phyloP scores from a whole-genome alignment of 768 basidiomycete species.

The Asterophora parasitica region DNA sequence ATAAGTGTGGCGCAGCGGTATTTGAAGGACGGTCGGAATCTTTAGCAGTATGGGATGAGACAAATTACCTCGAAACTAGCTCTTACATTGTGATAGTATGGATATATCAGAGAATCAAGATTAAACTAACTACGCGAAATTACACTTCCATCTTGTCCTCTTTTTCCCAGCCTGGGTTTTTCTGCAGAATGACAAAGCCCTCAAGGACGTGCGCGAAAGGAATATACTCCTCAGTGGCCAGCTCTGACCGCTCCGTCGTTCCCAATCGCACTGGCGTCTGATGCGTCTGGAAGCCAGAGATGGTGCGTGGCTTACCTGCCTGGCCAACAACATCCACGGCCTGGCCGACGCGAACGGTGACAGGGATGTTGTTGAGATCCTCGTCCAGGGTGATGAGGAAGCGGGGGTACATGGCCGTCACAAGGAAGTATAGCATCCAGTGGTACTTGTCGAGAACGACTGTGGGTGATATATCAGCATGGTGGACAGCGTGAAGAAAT shows the following conservation, averaged over 20 bases:
- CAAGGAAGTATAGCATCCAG: slow-evolving; percentile 98
- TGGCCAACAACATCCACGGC: slow-evolving; percentile 97
- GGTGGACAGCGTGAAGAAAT: neutral
- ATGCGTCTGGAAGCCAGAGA: slow-evolving; percentile 98
- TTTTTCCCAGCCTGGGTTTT: slow-evolving; percentile 87
- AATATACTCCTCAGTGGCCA: slow-evolving; percentile 96
- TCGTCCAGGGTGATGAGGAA: slow-evolving; percentile 98
- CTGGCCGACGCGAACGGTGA: slow-evolving; percentile 94
- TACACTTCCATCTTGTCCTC: slow-evolving; percentile 84
- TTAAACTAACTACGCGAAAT: slow-evolving; percentile 12
- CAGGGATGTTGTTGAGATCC: slow-evolving; percentile 76
- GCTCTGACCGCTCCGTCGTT: slow-evolving; percentile 89
- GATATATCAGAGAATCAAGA: neutral
- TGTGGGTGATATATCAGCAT: slow-evolving; percentile 25
- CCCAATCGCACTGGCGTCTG: slow-evolving; percentile 93
- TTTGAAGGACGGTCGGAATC: too few relatives aligned
- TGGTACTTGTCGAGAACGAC: slow-evolving; percentile 94
- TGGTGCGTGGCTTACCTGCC: slow-evolving; percentile 94
- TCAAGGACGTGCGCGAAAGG: slow-evolving; percentile 88
- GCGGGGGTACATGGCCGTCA: slow-evolving; percentile 95
- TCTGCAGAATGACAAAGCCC: slow-evolving; percentile 87
- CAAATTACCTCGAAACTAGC: too few relatives aligned
- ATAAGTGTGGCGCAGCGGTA: too few relatives aligned
- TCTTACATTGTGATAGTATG: too few relatives aligned
- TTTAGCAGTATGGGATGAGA: too few relatives aligned